Evolutionary conservation across 169 alveolate genomes (phyloP), one percentile per base, ranked within the genome.

Genomic region (Plasmodium billcollinsi): DNA sequence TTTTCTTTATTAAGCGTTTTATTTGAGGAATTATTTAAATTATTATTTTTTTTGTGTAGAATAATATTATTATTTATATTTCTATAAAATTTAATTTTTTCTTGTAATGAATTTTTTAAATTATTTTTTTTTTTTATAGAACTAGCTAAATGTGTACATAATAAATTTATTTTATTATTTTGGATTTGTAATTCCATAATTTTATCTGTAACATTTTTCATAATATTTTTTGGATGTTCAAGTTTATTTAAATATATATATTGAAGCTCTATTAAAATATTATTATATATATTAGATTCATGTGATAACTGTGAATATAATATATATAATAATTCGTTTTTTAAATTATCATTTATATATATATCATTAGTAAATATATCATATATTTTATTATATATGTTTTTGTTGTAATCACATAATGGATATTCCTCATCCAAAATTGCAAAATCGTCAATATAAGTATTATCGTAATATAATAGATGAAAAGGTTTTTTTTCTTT

Each of bases 301-400:
- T 83, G 73, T 0, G 91, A 83, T 24, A 83, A 63, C 4, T 69
- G 80, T 18, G 91, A 83, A 45, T 83, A 83, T 26, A 83, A n/a
- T 18, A 70, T 83, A 49, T 83, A 83, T 26, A 83, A 59, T 5
- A 83, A 72, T 39, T 83, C 91, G 18, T 83, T 83, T 49, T 83
- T 83, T 47, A 83, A 62, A 47, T 63, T 72, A n/a, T 83, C 91
- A 69, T 63, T 70, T 18, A 83, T 69, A 7, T 83, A 83, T 21
- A 63, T 62, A 61, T 83, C 91, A 50, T 83, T 66, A 3, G 91
- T 54, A 26, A 83, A 83, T 33, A 83, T 83, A 33, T 83, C 83
- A 47, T 33, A 52, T n/a, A 83, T 69, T 69, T 83, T 83, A 33
- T 69, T 9, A 29, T 69, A 83, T 4, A 83, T 83, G 2, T 45